Evolutionary conservation across 805 yeast genomes (phyloP), one percentile per base, ranked within the genome.

Genomic region (Suhomyces kilbournensis): DNA sequence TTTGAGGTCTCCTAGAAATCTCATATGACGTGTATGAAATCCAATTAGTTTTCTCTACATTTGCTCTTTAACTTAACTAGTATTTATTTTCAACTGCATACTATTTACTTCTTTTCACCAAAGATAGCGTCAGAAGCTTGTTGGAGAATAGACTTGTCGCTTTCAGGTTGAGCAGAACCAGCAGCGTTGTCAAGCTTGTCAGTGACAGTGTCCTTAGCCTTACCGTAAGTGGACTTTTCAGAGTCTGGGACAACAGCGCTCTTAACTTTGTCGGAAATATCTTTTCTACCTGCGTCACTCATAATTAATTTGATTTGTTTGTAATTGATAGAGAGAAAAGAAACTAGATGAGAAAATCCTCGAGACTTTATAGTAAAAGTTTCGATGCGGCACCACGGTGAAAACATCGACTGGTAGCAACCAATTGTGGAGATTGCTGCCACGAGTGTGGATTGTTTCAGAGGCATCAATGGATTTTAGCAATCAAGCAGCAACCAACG

Each of bases 261-360:
- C 47, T 55, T 49, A 53, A 71, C 61, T 61, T 75, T 75, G 63
- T 72, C 77, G 51, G 69, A 59, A 57, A 74, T 63, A 56, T 68
- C 67, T 70, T 74, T 69, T 66, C 79, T 70, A 56, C 78, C 79
- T 42, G 65, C 52, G 69, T 75, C 77, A 56, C 76, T 67, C 78
- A 75, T 75, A 22, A 22, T 60, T 45, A 38, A 44, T 47, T 49
- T 39, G 22, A 32, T 28, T 28, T 43, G 44, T 17, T 22, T 46
- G 38, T 42, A 14, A 20, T 17, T 38, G 42, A 38, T 38, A 9
- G 17, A n/a, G 14, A 9, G 8, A 38, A 19, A 19, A 17, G 20
- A n/a, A 19, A 2, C 3, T 4, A 10, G 6, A 19, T 2, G 20
- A 19, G 42, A 19, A 23, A 19, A 4, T n/a, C 8, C 23, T 19